Evolutionary conservation across 2,329 filamentous ascomycete genomes (phyloP).

Genomic region (Trichophyton simii): DNA sequence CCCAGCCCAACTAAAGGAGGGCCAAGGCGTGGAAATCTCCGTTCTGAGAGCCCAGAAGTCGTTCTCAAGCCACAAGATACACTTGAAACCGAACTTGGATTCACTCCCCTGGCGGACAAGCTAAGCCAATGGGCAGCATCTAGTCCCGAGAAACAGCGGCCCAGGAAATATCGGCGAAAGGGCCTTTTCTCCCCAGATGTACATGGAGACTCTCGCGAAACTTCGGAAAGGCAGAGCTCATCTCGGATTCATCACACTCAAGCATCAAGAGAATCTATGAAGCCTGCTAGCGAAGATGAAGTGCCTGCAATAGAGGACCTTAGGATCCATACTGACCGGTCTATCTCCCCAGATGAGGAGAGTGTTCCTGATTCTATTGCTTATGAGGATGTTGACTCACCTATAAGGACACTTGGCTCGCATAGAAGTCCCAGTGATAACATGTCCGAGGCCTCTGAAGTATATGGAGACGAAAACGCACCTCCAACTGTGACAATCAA

Average conservation of each 20-base stretch:
- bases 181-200: constrained; percentile 24
- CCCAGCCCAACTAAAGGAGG: constrained; percentile 9
- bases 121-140: constrained; percentile 51
- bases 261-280: background rate
- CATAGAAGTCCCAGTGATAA: background rate
- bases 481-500: constrained; percentile 15
- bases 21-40: background rate
- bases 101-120: constrained; percentile 52
- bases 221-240: background rate
- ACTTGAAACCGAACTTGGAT: constrained; percentile 34
- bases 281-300: background rate
- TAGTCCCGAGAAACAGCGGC: constrained; percentile 38
- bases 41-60: background rate
- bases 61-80: background rate
- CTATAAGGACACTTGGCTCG: background rate
- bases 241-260: background rate
- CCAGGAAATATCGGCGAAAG: constrained; percentile 18
- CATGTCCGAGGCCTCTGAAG: background rate
- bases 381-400: background rate
- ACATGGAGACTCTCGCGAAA: background rate
- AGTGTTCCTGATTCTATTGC: background rate
- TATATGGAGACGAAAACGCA: constrained; percentile 50
- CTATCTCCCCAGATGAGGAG: background rate
- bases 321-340: background rate
- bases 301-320: constrained; percentile 2